A percentile compares a stretch with the other conserved stretches of the same genome.
These are phyloP conservation scores for Paramyrothecium sp. DNA, from an alignment of 2,329 filamentous ascomycete genomes.

Conservation along the genomic window DNA sequence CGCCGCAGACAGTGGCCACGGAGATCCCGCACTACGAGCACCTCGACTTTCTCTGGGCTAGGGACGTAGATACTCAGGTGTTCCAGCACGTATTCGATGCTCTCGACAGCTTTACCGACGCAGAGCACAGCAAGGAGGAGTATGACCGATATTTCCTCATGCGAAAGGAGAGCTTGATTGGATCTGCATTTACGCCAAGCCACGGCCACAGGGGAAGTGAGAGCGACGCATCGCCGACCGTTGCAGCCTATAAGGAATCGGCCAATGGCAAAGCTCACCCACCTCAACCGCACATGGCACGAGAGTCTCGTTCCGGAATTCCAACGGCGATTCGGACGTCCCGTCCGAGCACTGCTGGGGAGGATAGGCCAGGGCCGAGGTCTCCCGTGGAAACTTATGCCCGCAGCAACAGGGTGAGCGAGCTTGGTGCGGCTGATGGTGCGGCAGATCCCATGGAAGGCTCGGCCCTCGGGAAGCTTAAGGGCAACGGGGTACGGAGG, in stretches of 20 bases:
- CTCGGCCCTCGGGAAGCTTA: constrained; percentile 17
- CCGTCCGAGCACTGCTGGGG: constrained; percentile 1
- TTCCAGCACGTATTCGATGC: constrained; percentile 92
- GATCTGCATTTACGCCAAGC: constrained; percentile 26
- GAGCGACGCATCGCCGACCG: constrained; percentile 33
- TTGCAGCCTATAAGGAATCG: constrained; percentile 17
- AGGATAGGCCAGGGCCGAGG: constrained; percentile 1
- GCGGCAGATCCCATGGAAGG: background rate
- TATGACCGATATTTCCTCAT: constrained; percentile 56
- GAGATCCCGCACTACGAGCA: constrained; percentile 94
- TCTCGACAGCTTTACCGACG: constrained; percentile 66
- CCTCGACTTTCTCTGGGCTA: constrained; percentile 92
- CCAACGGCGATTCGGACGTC: constrained; percentile 11
- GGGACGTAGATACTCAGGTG: constrained; percentile 78
- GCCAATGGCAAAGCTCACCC: constrained; percentile 5
- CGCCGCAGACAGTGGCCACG: constrained; percentile 78
- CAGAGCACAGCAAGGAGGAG: constrained; percentile 58
- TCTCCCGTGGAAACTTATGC: background rate
- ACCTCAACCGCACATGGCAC: constrained; percentile 23
- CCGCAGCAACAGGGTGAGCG: background rate
- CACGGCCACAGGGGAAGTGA: constrained; percentile 28
- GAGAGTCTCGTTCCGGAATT: constrained; percentile 16
- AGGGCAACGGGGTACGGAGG: constrained; percentile 24
- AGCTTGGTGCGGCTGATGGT: background rate
- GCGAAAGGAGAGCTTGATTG: constrained; percentile 49